Conservation (phyloP, 176 grass and related monocot genomes). For the Poa pratensis region DNA sequence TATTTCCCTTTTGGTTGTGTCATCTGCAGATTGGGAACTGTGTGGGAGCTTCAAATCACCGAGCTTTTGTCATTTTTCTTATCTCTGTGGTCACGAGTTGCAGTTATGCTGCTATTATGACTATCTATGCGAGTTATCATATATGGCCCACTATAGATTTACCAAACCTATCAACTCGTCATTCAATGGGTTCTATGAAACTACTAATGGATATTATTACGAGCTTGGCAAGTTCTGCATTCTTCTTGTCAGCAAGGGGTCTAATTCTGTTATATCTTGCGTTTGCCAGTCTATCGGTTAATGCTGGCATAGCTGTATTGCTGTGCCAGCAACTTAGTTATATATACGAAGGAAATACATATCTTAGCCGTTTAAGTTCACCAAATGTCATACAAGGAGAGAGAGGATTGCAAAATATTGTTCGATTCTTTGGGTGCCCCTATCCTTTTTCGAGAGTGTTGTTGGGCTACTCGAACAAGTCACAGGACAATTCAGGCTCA, state of each 20-base stretch:
- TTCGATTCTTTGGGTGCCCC: constrained; percentile 82
- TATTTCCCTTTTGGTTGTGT: constrained; percentile 35
- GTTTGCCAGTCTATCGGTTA: constrained; percentile 84
- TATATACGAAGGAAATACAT: constrained; percentile 90
- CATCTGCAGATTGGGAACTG: constrained; percentile 91
- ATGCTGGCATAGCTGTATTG: constrained; percentile 77
- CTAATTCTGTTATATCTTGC: constrained; percentile 84
- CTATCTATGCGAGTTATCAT: constrained; percentile 71
- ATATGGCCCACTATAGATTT: constrained; percentile 75
- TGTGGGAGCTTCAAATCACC: constrained; percentile 85
- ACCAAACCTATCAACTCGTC: constrained; percentile 40
- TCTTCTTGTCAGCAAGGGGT: constrained; percentile 88
- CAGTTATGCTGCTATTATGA: constrained; percentile 66
- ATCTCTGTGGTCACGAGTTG: constrained; percentile 84
- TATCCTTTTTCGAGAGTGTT: constrained; percentile 67
- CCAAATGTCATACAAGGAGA: constrained; percentile 54
- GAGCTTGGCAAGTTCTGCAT: constrained; percentile 60
- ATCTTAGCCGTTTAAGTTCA: constrained; percentile 67
- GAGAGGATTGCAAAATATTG: constrained; percentile 78
- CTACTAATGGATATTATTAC: constrained; percentile 54
- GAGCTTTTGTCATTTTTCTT: constrained; percentile 83
- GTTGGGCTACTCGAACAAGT: constrained; percentile 63
- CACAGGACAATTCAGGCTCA: constrained; percentile 71
- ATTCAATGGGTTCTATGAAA: constrained; percentile 46
- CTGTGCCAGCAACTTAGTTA: constrained; percentile 92